Conservation (phyloP, 2,329 filamentous ascomycete genomes). For the Fusarium proliferatum region DNA sequence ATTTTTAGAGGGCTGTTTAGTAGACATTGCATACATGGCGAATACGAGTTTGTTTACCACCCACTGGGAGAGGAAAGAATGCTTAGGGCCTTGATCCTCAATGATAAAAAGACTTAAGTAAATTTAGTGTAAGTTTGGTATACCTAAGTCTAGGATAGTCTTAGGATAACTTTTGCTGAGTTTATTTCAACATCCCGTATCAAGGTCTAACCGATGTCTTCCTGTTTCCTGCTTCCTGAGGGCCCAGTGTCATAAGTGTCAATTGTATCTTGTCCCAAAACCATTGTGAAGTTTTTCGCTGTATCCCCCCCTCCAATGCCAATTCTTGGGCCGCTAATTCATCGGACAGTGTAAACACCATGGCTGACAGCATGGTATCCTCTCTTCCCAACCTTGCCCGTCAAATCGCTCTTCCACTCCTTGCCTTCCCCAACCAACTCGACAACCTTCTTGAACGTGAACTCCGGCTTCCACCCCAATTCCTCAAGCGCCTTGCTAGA, state of each 20-base stretch:
- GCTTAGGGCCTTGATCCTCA: background rate
- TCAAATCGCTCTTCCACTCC: constrained; percentile 55
- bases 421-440: constrained; percentile 50
- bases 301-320: too few species aligned
- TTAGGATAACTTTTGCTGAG: too few species aligned
- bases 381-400: constrained; percentile 53
- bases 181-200: background rate
- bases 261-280: background rate
- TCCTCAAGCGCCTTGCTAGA: constrained; percentile 54
- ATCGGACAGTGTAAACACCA: constrained; percentile 56
- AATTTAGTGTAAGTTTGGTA: background rate
- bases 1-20: background rate
- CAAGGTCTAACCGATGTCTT: background rate
- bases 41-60: constrained; percentile 4
- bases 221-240: too few species aligned
- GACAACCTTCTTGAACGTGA: constrained; percentile 54
- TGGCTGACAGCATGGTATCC: constrained; percentile 58
- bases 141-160: too few species aligned
- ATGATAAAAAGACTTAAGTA: rapidly evolving
- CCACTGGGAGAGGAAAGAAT: background rate
- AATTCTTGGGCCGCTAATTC: background rate
- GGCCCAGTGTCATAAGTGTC: background rate
- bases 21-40: constrained; percentile 8
- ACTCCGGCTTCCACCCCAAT: constrained; percentile 56
- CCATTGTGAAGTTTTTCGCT: background rate